Evolutionary conservation across 1,139 yeast species (phyloP), one percentile per base, ranked within the genome.

Genomic region (Protomyces pachydermus): DNA sequence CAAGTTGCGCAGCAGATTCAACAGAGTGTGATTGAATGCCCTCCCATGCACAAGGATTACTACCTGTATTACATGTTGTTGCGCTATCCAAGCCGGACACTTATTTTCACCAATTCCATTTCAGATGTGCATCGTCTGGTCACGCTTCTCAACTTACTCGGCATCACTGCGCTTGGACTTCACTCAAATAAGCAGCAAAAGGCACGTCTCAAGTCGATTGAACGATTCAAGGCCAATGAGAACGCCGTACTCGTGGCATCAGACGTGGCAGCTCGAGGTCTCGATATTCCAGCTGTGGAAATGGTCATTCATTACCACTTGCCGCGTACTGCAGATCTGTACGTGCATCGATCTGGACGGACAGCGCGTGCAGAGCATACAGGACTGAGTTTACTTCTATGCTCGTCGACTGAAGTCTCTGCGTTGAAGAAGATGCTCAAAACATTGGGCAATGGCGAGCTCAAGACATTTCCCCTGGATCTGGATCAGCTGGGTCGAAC

Each of bases 191-290:
- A 95, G 98, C 82, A 88, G 60, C 99, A 95, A 74, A 93, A 91
- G 72, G 97, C 89, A 74, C 84, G 99, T 73, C 78, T 95, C 71
- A 82, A 93, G 70, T 84, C 95, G 5, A 78, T 95, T 70, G 99
- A 95, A 32, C 82, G 71, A 74, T 80, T 71, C 79, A 77, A 67
- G 65, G 80, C 77, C n/a, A 72, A 71, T 23, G 73, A 75, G 5
- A 79, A 68, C 1, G 82, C 90, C 0, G 91, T 93, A 1, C 79
- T 95, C 63, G 83, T 95, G 63, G 97, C 98, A 0, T 90, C 98
- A 1, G 99, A 93, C 75, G 98, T 93, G 61, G 98, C 99, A 1
- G 98, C 99, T 5, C 84, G 99, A 79, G 99, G 99, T 67, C 81
- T 95, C 67, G 99, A 95, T 80, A 90, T 95, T 66, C 88, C 96